Evolutionary conservation across 768 basidiomycete genomes (phyloP).

Genomic region (Pleurotus djamor): DNA sequence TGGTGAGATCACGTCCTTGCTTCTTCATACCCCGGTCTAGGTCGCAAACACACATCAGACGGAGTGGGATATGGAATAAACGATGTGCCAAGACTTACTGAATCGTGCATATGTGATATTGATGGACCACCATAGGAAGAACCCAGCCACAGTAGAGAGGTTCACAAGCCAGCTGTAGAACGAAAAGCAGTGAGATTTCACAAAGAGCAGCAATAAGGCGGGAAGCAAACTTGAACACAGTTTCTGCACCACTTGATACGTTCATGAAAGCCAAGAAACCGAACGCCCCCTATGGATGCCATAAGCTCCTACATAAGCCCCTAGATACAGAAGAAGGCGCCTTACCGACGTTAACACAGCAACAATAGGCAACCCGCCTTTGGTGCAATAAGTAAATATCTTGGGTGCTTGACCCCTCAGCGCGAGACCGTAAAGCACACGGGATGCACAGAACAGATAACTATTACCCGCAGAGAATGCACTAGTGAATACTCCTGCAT

Average conservation of each 20-base stretch:
- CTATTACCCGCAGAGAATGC: slow-evolving; percentile 75
- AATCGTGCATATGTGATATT: slow-evolving; percentile 74
- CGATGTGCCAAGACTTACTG: slow-evolving; percentile 36
- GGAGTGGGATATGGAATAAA: background rate
- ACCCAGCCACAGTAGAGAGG: slow-evolving; percentile 65
- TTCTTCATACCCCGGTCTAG: slow-evolving; percentile 48
- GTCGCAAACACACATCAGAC: background rate
- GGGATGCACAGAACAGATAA: slow-evolving; percentile 53
- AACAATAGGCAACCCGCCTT: slow-evolving; percentile 43
- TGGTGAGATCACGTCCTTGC: slow-evolving; percentile 52
- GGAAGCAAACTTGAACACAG: slow-evolving; percentile 50
- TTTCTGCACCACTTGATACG: slow-evolving; percentile 50
- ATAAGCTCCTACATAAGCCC: background rate
- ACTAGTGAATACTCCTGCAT: slow-evolving; percentile 67
- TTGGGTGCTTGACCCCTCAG: slow-evolving; percentile 49
- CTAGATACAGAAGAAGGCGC: background rate
- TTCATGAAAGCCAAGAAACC: slow-evolving; percentile 63
- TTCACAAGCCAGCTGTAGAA: slow-evolving; percentile 23
- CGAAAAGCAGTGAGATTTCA: background rate
- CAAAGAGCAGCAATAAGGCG: background rate
- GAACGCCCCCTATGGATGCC: slow-evolving; percentile 31
- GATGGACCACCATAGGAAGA: slow-evolving; percentile 66
- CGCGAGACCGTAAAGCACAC: slow-evolving; percentile 52
- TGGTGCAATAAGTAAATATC: slow-evolving; percentile 41
- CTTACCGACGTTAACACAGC: slow-evolving; percentile 34